Conservation (phyloP, 139 green algal genomes). For the Edaphochlamys debaryana region DNA sequence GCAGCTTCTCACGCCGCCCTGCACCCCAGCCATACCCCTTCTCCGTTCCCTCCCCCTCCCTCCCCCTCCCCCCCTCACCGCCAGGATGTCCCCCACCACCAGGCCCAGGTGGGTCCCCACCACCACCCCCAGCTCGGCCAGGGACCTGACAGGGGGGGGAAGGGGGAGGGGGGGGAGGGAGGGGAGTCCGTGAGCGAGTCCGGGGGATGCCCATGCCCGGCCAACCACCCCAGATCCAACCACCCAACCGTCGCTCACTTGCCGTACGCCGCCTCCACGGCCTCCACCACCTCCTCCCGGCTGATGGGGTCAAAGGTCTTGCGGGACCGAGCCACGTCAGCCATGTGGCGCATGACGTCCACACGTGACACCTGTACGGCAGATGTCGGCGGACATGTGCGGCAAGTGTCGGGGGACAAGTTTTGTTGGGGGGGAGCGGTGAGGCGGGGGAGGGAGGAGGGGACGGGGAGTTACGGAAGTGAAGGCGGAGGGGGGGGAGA, state of each 20-base stretch:
- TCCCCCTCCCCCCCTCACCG: neutral
- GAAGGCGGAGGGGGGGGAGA: too few relatives aligned
- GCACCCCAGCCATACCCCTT: neutral
- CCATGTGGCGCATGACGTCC: neutral
- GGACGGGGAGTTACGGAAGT: too few relatives aligned
- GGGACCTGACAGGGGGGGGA: neutral
- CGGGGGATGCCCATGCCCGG: too few relatives aligned
- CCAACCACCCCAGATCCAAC: too few relatives aligned
- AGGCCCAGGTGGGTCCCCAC: neutral
- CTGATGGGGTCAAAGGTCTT: neutral
- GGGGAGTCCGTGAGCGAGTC: too few relatives aligned
- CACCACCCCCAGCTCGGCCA: neutral
- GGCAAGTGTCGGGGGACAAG: too few relatives aligned
- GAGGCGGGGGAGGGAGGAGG: too few relatives aligned
- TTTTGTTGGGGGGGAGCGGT: too few relatives aligned
- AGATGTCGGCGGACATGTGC: too few relatives aligned
- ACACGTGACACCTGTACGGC: neutral
- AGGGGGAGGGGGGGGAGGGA: too few relatives aligned
- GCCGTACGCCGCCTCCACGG: neutral
- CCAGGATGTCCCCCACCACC: neutral
- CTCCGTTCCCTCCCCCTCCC: too few relatives aligned
- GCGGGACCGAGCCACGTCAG: neutral
- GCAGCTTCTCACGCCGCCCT: neutral
- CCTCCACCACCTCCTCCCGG: neutral
- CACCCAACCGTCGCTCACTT: neutral